A percentile compares a stretch with the other conserved stretches of the same genome.
Evolutionary conservation across 202 grass and related monocot genomes (phyloP).

Genomic region (Miscanthus sacchariflorus): DNA sequence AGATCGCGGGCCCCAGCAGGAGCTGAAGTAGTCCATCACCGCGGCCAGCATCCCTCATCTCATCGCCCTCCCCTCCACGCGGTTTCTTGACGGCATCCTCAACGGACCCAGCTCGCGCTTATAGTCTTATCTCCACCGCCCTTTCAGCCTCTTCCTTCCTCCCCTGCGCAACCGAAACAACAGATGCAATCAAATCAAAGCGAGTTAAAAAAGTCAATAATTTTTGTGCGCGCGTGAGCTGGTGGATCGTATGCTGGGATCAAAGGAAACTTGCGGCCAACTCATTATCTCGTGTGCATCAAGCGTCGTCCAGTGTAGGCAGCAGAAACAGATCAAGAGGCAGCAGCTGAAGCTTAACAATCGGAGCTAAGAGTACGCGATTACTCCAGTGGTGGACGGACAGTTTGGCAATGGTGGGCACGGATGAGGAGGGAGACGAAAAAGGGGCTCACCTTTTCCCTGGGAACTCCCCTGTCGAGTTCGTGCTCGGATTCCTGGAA

Average conservation of each 20-base stretch:
- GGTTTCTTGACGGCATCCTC: conserved; percentile 47
- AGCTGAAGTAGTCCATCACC: conserved; percentile 91
- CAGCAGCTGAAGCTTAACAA: conserved; percentile 24
- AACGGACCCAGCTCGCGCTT: conserved; percentile 12
- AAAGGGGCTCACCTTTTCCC: conserved; percentile 49
- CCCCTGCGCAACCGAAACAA: conserved; percentile 17
- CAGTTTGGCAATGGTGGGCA: conserved; percentile 52
- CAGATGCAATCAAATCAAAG: conserved; percentile 35
- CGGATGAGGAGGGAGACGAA: conserved; percentile 38
- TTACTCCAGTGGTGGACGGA: conserved; percentile 4
- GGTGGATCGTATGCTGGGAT: conserved; percentile 39
- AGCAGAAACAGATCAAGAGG: conserved; percentile 33
- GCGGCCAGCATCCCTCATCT: conserved; percentile 88
- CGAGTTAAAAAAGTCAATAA: conserved; percentile 12
- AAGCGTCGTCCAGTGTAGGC: conserved; percentile 9
- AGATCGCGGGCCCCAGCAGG: conserved; percentile 78
- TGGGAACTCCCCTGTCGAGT: conserved; percentile 42
- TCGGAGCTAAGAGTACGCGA: conserved; percentile 25
- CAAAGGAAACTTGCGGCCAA: conserved; percentile 27
- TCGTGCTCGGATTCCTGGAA: conserved; percentile 54
- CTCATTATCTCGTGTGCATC: conserved; percentile 9
- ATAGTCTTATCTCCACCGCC: conserved; percentile 9
- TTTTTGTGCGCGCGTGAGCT: background rate
- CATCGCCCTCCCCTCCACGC: conserved; percentile 58
- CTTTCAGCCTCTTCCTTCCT: conserved; percentile 13